phyloP scores from a whole-genome alignment of 1,284 basidiomycete species.

The Apiotrichum mycotoxinovorans region DNA sequence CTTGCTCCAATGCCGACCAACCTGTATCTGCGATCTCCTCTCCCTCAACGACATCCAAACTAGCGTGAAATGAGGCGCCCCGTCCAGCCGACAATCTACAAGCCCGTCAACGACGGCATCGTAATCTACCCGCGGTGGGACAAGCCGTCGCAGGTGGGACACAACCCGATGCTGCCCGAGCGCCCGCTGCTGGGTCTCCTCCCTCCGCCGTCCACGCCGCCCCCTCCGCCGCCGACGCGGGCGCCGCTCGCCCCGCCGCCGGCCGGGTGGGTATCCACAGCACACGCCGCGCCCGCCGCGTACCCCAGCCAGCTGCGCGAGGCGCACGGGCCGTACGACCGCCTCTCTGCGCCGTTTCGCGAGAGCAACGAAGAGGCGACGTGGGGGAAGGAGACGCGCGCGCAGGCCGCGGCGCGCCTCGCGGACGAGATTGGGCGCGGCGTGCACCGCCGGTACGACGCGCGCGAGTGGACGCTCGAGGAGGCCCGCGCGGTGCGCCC shows the following conservation, averaged over 20 bases:
- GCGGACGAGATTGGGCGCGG: not conserved
- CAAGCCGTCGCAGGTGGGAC: not conserved
- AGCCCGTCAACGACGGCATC: not conserved
- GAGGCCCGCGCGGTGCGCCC: constrained; percentile 33
- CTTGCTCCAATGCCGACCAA: no score
- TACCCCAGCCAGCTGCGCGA: constrained; percentile 54
- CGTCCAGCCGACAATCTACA: not conserved
- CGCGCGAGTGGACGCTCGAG: constrained; percentile 6
- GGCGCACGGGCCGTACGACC: constrained; percentile 32
- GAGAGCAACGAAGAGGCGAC: constrained; percentile 1
- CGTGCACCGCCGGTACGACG: constrained; percentile 1
- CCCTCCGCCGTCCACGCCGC: constrained; percentile 3
- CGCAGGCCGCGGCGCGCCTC: constrained; percentile 30
- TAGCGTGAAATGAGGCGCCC: not conserved
- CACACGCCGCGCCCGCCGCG: constrained; percentile 68
- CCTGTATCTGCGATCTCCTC: not conserved
- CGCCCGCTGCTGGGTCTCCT: not conserved
- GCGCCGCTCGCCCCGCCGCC: constrained; percentile 30
- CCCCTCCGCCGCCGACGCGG: constrained; percentile 9
- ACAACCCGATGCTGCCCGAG: not conserved
- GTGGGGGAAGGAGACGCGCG: constrained; percentile 11
- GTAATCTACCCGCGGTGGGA: not conserved
- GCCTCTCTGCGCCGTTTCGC: constrained; percentile 21
- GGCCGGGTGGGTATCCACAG: constrained; percentile 53
- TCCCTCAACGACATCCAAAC: not conserved